Evolutionary conservation across 164 flowering plant species (phyloP).

Genomic region (Tetracentron sinense): DNA sequence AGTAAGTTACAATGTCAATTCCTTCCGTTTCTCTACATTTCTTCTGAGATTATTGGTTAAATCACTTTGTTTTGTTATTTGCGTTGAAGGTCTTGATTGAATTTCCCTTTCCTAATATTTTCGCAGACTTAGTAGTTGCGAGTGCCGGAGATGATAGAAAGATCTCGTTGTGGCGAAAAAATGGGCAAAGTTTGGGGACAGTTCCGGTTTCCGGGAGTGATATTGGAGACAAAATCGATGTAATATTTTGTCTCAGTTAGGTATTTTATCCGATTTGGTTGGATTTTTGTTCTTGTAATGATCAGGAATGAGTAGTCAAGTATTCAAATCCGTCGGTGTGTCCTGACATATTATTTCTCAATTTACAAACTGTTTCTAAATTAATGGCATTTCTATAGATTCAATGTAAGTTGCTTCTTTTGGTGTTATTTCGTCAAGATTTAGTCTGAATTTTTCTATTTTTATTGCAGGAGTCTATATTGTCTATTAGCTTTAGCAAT

Average conservation of each 20-base stretch:
- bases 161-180: conserved; percentile 60
- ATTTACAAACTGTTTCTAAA: too few species aligned
- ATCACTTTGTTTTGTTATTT: neutral
- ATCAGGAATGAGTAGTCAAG: too few species aligned
- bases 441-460: too few species aligned
- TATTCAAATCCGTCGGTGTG: too few species aligned
- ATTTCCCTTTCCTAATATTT: neutral
- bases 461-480: conserved; percentile 53
- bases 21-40: neutral
- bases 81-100: neutral
- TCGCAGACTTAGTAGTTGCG: conserved; percentile 71
- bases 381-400: too few species aligned
- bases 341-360: too few species aligned
- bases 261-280: too few species aligned
- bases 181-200: conserved; percentile 66
- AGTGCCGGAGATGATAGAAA: conserved; percentile 77
- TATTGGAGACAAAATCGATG: conserved; percentile 59
- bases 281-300: too few species aligned
- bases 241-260: conserved; percentile 1
- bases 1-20: conserved; percentile 39
- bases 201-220: conserved; percentile 50
- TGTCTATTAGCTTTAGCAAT: conserved; percentile 83
- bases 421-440: too few species aligned
- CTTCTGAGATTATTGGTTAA: too few species aligned
- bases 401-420: too few species aligned